A percentile compares a stretch with the other conserved stretches of the same genome.
Conservation (phyloP, 805 yeast genomes). For the Pichia sporocuriosa region DNA sequence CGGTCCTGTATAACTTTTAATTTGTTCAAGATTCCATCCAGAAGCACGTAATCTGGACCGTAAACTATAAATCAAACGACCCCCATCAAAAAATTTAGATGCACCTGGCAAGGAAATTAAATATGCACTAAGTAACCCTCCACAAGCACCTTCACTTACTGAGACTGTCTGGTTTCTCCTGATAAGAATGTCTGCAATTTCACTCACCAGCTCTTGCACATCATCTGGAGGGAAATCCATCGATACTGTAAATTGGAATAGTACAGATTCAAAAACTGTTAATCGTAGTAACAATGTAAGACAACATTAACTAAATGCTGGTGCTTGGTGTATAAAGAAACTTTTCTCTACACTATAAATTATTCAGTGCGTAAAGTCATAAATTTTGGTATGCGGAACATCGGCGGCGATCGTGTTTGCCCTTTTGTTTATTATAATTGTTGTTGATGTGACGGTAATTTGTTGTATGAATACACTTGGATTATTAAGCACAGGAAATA, state of each 20-base stretch:
- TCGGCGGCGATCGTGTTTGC: no score
- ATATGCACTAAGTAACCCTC: slow-evolving; percentile 77
- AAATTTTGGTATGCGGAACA: no score
- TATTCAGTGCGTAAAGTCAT: no score
- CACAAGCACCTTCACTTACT: slow-evolving; percentile 85
- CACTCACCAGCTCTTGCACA: slow-evolving; percentile 41
- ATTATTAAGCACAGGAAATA: no score
- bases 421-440: no score
- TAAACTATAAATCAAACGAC: slow-evolving; percentile 72
- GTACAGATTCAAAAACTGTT: no score
- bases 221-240: slow-evolving; percentile 57
- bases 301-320: no score
- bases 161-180: slow-evolving; percentile 59
- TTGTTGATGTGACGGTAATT: no score
- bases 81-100: slow-evolving; percentile 75
- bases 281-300: no score
- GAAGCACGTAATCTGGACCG: slow-evolving; percentile 65
- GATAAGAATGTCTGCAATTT: slow-evolving; percentile 52
- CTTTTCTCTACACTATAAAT: no score
- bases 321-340: no score
- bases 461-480: no score
- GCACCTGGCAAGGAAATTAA: slow-evolving; percentile 83
- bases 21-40: slow-evolving; percentile 74
- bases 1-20: slow-evolving; percentile 73
- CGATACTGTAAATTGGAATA: not conserved